Base-by-base conservation (phyloP, 2,329 filamentous ascomycete species). In the Malbranchea cinnamomea region DNA sequence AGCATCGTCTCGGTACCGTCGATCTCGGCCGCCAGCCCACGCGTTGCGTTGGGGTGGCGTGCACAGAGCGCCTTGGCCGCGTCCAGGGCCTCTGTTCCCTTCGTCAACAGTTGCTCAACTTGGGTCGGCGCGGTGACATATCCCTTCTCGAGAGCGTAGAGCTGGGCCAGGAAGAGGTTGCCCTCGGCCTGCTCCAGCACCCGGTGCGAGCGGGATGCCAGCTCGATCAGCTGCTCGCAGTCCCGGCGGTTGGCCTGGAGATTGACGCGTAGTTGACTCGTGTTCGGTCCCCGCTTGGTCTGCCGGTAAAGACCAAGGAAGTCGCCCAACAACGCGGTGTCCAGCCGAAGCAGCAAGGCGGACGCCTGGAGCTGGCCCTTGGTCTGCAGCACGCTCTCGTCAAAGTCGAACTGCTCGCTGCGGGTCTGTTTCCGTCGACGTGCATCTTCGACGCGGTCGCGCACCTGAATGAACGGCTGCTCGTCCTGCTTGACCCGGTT, bases 121-220 rank as follows among this genome's bases (percentile, higher is more conserved):
- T n/a, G n/a, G n/a, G n/a, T n/a, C n/a, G n/a, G n/a, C n/a, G n/a
- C n/a, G n/a, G n/a, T n/a, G n/a, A n/a, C 8, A 29, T 16, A 3
- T 7, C 27, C 19, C 7, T 22, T n/a, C 15, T 63, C 57, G 2
- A 72, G 45, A 1, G 56, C 58, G 23, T 54, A 59, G 18, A 68
- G 59, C 4, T 63, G 57, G 0, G 62, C 63, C 15, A 56, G 57
- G 37, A 64, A 66, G 14, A 73, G 49, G 24, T 64, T 52, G 0
- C 58, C 65, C 40, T 74, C 65, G 0, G 59, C 53, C 35, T 65
- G 47, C n/a, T 65, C 58, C 3, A 57, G 49, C 1, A 55, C 45
- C 17, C 59, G 51, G 4, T 45, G 48, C 0, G 54, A 46, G 1
- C 22, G 30, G 2, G 25, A 30, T 0, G 67, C 64, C 0, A 44